phyloP scores from a whole-genome alignment of 306 rosid genomes.

The Quercus suber region DNA sequence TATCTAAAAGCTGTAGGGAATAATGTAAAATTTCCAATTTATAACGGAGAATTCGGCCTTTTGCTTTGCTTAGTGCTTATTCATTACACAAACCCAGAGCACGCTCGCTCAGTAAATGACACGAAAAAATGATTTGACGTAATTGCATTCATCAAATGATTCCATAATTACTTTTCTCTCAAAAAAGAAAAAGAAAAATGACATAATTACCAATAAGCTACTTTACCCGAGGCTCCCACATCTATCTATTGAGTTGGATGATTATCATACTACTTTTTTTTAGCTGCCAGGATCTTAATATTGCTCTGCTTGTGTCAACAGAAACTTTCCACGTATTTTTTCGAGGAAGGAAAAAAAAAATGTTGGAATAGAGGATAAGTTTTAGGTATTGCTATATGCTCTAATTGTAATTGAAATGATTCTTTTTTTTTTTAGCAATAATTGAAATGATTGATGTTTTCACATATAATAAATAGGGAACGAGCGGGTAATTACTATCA shows the following conservation, averaged over 20 bases:
- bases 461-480: neutral
- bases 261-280: neutral
- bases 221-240: conserved; percentile 1
- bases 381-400: neutral
- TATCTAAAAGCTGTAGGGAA: neutral
- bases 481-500: neutral
- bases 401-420: neutral
- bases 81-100: neutral
- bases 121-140: conserved; percentile 2
- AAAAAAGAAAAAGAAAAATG: too few species aligned
- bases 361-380: neutral
- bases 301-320: neutral
- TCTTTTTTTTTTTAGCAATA: too few species aligned
- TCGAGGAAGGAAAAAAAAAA: too few species aligned
- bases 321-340: neutral
- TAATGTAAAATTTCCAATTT: neutral
- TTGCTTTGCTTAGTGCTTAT: neutral
- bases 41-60: neutral
- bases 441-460: neutral
- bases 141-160: neutral
- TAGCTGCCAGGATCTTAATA: neutral
- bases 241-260: neutral
- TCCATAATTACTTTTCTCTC: too few species aligned
- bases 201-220: neutral
- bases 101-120: conserved; percentile 7